Percentiles rank a stretch among this genome's conserved stretches.
Conservation (phyloP, 2,329 filamentous ascomycete species). For the Parafenestella ontariensis region DNA sequence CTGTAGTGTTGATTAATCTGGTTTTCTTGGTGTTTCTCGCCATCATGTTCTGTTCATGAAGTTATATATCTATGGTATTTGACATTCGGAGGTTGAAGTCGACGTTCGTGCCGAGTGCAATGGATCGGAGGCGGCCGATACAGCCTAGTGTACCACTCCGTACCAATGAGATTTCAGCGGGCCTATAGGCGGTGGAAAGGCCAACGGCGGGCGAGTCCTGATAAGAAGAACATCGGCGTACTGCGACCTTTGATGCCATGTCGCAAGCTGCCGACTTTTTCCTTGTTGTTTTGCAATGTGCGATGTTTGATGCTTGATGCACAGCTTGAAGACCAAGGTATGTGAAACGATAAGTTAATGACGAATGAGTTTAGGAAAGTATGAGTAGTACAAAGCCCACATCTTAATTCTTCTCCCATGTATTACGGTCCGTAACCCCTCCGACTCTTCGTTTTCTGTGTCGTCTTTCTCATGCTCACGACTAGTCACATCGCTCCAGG, state of each 20-base stretch:
- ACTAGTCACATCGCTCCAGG: no score
- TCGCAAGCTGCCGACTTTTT: neutral
- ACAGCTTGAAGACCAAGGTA: neutral
- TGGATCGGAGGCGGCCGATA: neutral
- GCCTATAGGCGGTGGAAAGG: slow-evolving; percentile 1
- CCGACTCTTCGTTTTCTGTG: neutral
- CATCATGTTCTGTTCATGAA: neutral
- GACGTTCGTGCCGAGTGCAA: neutral
- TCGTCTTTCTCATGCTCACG: neutral
- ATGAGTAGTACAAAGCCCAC: no score
- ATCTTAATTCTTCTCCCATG: no score
- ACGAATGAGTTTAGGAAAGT: neutral
- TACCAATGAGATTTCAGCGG: neutral
- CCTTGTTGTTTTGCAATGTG: neutral
- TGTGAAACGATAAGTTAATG: neutral
- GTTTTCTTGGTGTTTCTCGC: neutral
- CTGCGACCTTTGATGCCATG: neutral
- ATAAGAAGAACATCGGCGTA: slow-evolving; percentile 2
- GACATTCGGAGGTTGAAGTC: neutral
- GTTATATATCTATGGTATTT: neutral
- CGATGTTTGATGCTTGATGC: no score
- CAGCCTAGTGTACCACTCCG: neutral
- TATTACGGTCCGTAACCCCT: no score
- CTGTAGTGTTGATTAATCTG: neutral
- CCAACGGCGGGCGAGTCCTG: neutral